Percentiles rank a stretch among this genome's conserved stretches.
These are phyloP conservation scores for Aspergillus pseudonomiae DNA, from an alignment of 2,329 filamentous ascomycete species.

Conservation along the genomic window DNA sequence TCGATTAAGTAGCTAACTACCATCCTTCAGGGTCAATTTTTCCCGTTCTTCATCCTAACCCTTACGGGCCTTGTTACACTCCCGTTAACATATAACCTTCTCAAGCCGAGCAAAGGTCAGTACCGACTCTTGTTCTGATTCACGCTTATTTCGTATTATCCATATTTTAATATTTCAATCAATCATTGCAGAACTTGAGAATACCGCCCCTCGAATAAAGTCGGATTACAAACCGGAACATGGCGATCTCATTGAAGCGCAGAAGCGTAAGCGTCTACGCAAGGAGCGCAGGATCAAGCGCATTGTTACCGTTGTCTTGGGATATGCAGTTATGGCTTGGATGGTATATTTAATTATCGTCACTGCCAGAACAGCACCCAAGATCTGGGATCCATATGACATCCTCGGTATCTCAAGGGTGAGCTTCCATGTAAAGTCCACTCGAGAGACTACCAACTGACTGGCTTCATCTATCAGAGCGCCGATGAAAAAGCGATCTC, in stretches of 20 bases:
- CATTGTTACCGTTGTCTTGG: constrained; percentile 71
- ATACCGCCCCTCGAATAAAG: constrained; percentile 79
- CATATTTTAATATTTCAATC: constrained; percentile 13
- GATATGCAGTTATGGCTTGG: constrained; percentile 81
- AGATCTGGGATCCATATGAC: constrained; percentile 96
- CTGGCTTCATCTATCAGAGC: constrained; percentile 54
- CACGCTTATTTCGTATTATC: too few species aligned
- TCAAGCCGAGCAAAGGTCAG: constrained; percentile 73
- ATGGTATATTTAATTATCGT: constrained; percentile 91
- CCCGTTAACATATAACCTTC: constrained; percentile 84
- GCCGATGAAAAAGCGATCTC: constrained; percentile 90
- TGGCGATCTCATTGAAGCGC: constrained; percentile 78
- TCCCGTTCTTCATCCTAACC: constrained; percentile 97
- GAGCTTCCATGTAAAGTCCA: constrained; percentile 32
- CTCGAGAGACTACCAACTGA: not conserved
- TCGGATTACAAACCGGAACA: constrained; percentile 80
- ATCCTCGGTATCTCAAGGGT: constrained; percentile 86
- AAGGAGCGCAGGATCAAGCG: constrained; percentile 88
- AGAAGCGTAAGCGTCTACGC: constrained; percentile 84
- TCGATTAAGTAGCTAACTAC: constrained; percentile 6
- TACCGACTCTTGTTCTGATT: not conserved
- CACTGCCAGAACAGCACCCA: constrained; percentile 70
- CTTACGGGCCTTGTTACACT: constrained; percentile 84
- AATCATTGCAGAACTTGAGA: constrained; percentile 63
- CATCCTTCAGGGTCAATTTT: constrained; percentile 78